Conservation (phyloP, 305 asterid genomes). For the Solanum hybrid region DNA sequence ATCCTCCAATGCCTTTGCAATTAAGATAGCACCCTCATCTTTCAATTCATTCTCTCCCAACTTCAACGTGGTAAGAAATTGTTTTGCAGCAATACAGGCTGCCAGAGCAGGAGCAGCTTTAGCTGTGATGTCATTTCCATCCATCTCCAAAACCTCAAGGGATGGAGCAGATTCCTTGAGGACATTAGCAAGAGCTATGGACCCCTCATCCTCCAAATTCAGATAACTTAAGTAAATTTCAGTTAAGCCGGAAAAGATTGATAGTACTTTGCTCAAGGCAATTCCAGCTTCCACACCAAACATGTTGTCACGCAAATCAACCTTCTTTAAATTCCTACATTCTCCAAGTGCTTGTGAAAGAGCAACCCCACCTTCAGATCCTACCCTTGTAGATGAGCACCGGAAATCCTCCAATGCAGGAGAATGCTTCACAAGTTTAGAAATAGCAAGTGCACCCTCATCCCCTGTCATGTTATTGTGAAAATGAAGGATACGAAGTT, state of each 20-base stretch:
- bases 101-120: constrained; percentile 71
- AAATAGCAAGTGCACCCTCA: constrained; percentile 78
- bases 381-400: constrained; percentile 90
- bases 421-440: constrained; percentile 52
- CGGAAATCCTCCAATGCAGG: constrained; percentile 66
- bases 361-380: constrained; percentile 69
- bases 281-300: constrained; percentile 76
- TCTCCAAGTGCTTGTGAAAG: constrained; percentile 54
- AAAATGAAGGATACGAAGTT: constrained; percentile 63
- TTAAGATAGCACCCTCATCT: constrained; percentile 85
- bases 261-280: constrained; percentile 45
- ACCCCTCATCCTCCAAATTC: constrained; percentile 83
- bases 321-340: constrained; percentile 53
- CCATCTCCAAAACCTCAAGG: constrained; percentile 70
- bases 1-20: constrained; percentile 75
- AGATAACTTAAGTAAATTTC: constrained; percentile 82
- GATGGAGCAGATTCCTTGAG: constrained; percentile 66
- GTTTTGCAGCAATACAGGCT: constrained; percentile 61
- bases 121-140: constrained; percentile 83
- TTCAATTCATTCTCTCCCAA: constrained; percentile 76
- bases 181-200: constrained; percentile 60
- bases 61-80: constrained; percentile 53
- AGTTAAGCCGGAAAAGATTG: constrained; percentile 42
- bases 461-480: constrained; percentile 95
- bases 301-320: constrained; percentile 89